Base-by-base conservation (phyloP, 352 stramenopile species). In the Phytophthora podocarpi region DNA sequence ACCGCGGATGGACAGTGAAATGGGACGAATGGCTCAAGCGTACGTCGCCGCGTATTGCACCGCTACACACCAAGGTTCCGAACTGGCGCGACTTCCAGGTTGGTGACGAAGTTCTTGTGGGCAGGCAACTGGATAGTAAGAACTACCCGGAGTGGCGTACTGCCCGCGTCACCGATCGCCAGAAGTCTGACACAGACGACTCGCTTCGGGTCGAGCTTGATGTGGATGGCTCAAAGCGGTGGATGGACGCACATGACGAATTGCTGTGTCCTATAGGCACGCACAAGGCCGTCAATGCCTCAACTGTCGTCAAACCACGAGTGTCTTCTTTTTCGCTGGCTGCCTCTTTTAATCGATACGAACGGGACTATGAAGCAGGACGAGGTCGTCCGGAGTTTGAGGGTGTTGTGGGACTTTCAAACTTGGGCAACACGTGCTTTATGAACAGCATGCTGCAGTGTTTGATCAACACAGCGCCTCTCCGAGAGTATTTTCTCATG, bases 21-120 rank as follows among this genome's bases (percentile, higher is more conserved):
- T 99, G 97, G 97, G 96, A 99, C 72, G 96, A 99, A 71, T 99
- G 95, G 95, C 74, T 99, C 21, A 62, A 79, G 5, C 88, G 81
- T 26, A 78, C 92, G 55, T 98, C 96, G 10, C 57, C 82, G 12
- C 82, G 96, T 7, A 70, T 99, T 26, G 82, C 88, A 23, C 92
- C 90, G 2, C 93, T 99, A 49, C 85, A 98, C 48, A 97, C 96
- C 3, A 70, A 76, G 20, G 80, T 93, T 21, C 65, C 27, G 5
- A 89, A 92, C 49, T 95, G 86, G 86, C 78, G 86, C 15, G 67
- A 72, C 12, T 91, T 95, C 39, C 50, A 78, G 32, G 45, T 88
- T 16, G 57, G 59, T 23, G 83, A 95, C 36, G 48, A 62, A 20
- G 55, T 90, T 6, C 66, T 90, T 40, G 67, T 90, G 10, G 85